Conservation (phyloP, 1,139 yeast genomes). For the Kazachstania sp. region DNA sequence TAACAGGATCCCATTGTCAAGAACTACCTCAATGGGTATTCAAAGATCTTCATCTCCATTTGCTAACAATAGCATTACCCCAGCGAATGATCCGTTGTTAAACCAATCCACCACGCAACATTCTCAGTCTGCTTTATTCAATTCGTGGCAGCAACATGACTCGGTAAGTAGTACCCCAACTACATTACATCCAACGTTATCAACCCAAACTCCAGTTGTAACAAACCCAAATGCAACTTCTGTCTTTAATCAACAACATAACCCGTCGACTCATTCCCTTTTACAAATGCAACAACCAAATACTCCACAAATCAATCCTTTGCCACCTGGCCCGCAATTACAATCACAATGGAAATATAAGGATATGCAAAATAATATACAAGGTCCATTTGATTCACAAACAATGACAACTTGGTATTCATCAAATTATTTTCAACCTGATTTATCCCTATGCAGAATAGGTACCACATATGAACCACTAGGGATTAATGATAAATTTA, state of each 20-base stretch:
- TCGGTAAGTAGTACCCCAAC: neutral
- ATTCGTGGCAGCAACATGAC: neutral
- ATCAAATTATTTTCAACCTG: slow-evolving; percentile 26
- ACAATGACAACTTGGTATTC: slow-evolving; percentile 29
- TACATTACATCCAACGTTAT: neutral
- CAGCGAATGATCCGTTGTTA: slow-evolving; percentile 1
- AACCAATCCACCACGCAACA: neutral
- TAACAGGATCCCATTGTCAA: slow-evolving; percentile 11
- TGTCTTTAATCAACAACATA: neutral
- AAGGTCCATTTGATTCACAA: slow-evolving; percentile 29
- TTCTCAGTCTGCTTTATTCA: neutral
- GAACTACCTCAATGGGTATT: slow-evolving; percentile 21
- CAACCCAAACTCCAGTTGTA: neutral
- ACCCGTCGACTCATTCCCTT: neutral
- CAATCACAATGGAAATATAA: slow-evolving; percentile 30
- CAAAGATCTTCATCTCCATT: slow-evolving; percentile 14
- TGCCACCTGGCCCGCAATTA: slow-evolving; percentile 2
- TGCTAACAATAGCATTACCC: slow-evolving; percentile 7
- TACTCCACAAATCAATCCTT: neutral
- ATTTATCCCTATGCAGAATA: slow-evolving; percentile 22
- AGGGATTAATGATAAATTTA: slow-evolving; percentile 22
- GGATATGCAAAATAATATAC: slow-evolving; percentile 26
- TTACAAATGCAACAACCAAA: neutral
- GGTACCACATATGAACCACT: slow-evolving; percentile 22
- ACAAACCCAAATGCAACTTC: neutral